Evolutionary conservation across 2,329 filamentous ascomycete species (phyloP).

Genomic region (Penicillium aurantiogriseum): DNA sequence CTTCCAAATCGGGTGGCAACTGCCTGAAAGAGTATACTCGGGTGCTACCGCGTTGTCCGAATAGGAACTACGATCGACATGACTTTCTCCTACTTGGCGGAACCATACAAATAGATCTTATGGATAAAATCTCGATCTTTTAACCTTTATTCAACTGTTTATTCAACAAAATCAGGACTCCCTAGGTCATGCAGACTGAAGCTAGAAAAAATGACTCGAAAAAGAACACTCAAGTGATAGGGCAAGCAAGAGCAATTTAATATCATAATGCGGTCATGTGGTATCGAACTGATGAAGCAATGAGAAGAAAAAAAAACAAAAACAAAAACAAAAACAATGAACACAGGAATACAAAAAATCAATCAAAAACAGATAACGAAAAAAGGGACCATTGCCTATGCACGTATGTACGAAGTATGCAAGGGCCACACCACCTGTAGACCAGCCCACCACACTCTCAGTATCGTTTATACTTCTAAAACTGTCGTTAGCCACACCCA

Average conservation of each 20-base stretch:
- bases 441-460: slow-evolving; percentile 13
- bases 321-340: not conserved
- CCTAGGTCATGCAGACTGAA: not conserved
- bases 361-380: not conserved
- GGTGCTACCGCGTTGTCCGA: not conserved
- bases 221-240: not conserved
- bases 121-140: slow-evolving; percentile 6
- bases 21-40: not conserved
- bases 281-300: slow-evolving; percentile 5
- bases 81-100: not conserved
- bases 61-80: not conserved
- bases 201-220: not conserved
- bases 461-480: slow-evolving; percentile 47
- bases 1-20: not conserved
- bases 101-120: not conserved
- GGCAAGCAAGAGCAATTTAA: slow-evolving; percentile 2
- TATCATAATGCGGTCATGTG: slow-evolving; percentile 2
- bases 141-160: not conserved
- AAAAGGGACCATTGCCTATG: not conserved
- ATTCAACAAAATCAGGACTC: not conserved
- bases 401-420: not conserved
- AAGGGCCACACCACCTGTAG: not conserved
- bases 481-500: slow-evolving; percentile 6
- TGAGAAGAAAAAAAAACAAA: not conserved
- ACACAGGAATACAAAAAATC: not conserved